Base-by-base conservation (phyloP, 116 monocot genomes). In the Cymodocea nodosa region DNA sequence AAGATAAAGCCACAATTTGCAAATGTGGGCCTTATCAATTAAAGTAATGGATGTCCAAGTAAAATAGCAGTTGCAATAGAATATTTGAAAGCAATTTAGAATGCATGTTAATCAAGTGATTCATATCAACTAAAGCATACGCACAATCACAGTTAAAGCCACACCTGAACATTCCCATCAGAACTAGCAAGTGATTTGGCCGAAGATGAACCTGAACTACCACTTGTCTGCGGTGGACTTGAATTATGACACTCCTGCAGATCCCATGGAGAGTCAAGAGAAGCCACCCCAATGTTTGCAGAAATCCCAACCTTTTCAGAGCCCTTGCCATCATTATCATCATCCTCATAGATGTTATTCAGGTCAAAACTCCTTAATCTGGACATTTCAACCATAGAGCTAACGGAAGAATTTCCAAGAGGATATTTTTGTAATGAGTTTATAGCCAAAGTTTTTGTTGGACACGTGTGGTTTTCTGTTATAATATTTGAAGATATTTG, bases 211-310 rank as follows among this genome's bases (percentile, higher is more conserved):
- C 87, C 83, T 62, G 94, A 84, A 71, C 76, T 82, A 24, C 75
- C 89, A 79, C 86, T 82, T 49, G 78, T 75, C 78, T 84, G 89
- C 53, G 81, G 83, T 77, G 84, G 89, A 72, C 85, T 94, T 75
- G 66, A 67, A n/a, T 83, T 80, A 36, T 72, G 80, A 71, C 81
- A 79, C 63, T 78, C 73, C 52, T 75, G 82, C 55, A 71, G 44
- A 75, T 80, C 65, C 73, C 82, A 94, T 68, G 76, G 76, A 57
- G 55, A 75, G 51, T 71, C 78, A 59, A 66, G 70, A 58, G 79
- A 70, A 71, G 40, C 72, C 54, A 8, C 73, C 51, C 54, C 66
- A 50, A 50, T 44, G 73, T 58, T 70, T 58, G 16, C 59, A 54
- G 71, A 71, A 12, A 50, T 78, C 15, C 25, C 52, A 66, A 67